A percentile compares a stretch with the other conserved stretches of the same genome.
Evolutionary conservation across 1,139 yeast genomes (phyloP).

Genomic region (Saccharomycopsis hybrid): DNA sequence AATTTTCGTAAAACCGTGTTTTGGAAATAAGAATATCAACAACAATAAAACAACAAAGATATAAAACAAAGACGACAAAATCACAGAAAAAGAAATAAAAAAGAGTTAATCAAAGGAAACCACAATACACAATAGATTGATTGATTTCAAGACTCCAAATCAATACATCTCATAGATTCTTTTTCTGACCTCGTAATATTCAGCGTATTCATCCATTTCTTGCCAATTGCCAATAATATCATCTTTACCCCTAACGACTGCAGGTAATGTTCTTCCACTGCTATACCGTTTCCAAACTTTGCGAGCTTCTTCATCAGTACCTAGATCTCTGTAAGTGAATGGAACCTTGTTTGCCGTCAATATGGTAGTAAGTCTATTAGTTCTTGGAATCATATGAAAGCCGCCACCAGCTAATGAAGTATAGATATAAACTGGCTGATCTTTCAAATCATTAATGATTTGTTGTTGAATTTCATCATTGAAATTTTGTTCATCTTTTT

Average conservation of each 20-base stretch:
- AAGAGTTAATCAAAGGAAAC: not conserved
- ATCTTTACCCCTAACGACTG: constrained; percentile 81
- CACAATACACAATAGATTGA: not conserved
- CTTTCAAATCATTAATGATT: constrained; percentile 20
- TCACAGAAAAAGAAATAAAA: not conserved
- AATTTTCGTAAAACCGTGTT: no score
- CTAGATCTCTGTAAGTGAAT: constrained; percentile 70
- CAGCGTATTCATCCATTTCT: constrained; percentile 78
- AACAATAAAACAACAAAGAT: no score
- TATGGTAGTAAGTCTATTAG: constrained; percentile 71
- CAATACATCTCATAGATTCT: constrained; percentile 19
- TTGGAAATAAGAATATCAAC: no score
- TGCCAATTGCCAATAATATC: constrained; percentile 82
- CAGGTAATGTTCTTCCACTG: constrained; percentile 75
- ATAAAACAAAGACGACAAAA: not conserved
- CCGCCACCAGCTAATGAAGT: constrained; percentile 89
- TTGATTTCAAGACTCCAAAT: not conserved
- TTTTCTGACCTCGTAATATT: constrained; percentile 62
- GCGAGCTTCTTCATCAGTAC: constrained; percentile 83
- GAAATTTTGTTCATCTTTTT: constrained; percentile 13
- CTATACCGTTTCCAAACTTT: constrained; percentile 79
- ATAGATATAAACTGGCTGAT: constrained; percentile 53
- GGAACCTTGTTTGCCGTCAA: constrained; percentile 67
- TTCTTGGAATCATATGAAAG: constrained; percentile 73
- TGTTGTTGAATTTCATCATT: constrained; percentile 20